Evolutionary conservation across 208 protist genomes (phyloP), one percentile per base, ranked within the genome.

Genomic region (Crithidia thermophila): DNA sequence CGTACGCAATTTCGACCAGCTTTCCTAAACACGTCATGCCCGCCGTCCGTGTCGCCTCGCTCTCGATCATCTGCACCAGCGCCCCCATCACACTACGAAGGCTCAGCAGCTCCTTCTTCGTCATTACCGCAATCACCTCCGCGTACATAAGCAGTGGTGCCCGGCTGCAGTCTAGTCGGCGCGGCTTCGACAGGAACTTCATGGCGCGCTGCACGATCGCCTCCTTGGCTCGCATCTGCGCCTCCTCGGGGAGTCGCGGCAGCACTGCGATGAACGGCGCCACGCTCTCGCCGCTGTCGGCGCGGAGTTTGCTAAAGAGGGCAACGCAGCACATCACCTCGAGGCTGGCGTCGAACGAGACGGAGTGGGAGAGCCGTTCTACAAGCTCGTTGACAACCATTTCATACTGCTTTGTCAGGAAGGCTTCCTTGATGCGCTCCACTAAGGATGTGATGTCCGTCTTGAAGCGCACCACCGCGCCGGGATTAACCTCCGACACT

Each of bases 1-100:
- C 84, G 61, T 86, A 84, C 8, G 86, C 80, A 9, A 90, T 71
- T 59, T 96, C 87, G 30, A 96, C 79, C 67, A 96, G 66, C 70
- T 96, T 96, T 10, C 91, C 87, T 23, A 96, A 64, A 30, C 83
- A 91, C 8, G 91, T 96, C 52, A 93, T 90, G 16, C 91, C 91
- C 0, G 91, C 91, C 40, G 81, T 88, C 34, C 91, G 78, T 8
- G 91, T 94, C 25, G 80, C 72, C 30, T 91, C 82, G 58, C 78
- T 51, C 37, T 84, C 83, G 37, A 93, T 85, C 86, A 94, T 88
- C 42, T 91, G 82, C 62, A 85, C 76, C 16, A 93, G 34, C 13
- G 82, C 67, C 8, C 68, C 58, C 2, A 91, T 50, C 6, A 89
- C 85, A 43, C 73, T 89, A 31, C 79, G 83, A 40, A 93, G 45